phyloP scores from a whole-genome alignment of 331 rosid species.

The Quercus tomentella region DNA sequence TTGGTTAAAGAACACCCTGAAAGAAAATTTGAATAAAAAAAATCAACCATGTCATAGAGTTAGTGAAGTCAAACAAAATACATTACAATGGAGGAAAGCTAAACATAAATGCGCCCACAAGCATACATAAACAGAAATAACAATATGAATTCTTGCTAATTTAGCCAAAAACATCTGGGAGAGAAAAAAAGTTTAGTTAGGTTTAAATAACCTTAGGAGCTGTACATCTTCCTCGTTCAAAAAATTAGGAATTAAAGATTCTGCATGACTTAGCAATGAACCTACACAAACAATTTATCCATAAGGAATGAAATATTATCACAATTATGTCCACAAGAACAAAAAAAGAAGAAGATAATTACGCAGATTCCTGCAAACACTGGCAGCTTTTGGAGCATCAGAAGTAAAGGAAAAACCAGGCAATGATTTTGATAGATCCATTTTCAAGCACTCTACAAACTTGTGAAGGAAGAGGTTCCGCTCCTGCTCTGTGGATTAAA shows the following conservation, averaged over 20 bases:
- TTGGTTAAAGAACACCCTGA: slow-evolving; percentile 72
- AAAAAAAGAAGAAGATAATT: slow-evolving; percentile 21
- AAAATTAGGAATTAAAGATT: slow-evolving; percentile 83
- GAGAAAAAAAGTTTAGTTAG: background rate
- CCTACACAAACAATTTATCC: slow-evolving; percentile 52
- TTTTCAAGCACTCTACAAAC: slow-evolving; percentile 77
- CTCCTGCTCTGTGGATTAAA: slow-evolving; percentile 75
- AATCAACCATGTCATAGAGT: background rate
- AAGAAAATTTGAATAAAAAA: background rate
- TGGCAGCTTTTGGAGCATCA: slow-evolving; percentile 58
- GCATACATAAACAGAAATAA: background rate
- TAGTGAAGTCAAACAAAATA: background rate
- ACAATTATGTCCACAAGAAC: slow-evolving; percentile 9
- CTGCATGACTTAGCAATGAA: slow-evolving; percentile 87
- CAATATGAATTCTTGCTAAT: background rate
- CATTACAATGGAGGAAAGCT: background rate
- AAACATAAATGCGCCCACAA: background rate
- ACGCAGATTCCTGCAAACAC: slow-evolving; percentile 79
- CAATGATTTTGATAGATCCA: slow-evolving; percentile 51
- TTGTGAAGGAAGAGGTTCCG: slow-evolving; percentile 75
- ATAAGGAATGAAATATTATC: slow-evolving; percentile 23
- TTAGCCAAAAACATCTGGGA: background rate
- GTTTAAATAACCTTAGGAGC: slow-evolving; percentile 64
- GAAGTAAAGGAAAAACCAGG: slow-evolving; percentile 65
- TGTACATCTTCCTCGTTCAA: slow-evolving; percentile 84